Base-by-base conservation (phyloP, 2,329 filamentous ascomycete species). In the Hypoxylon rubiginosum region DNA sequence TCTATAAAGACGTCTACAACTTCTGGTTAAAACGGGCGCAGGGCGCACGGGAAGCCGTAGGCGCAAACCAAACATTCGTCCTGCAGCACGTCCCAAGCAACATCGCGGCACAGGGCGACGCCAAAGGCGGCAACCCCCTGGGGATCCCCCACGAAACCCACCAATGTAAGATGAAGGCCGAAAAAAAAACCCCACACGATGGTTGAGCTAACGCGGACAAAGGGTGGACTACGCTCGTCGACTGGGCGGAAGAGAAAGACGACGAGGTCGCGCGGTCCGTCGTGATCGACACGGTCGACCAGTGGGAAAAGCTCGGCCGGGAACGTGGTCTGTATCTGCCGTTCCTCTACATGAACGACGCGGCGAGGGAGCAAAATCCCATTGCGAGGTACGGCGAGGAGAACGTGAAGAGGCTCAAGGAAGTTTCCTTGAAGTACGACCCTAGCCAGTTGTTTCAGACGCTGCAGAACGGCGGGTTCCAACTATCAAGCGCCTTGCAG, bases 1-100 rank as follows among this genome's bases (percentile, higher is more conserved):
- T 76, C 2, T 75, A 76, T 48, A 71, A 72, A 58, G 72, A 74
- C 15, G 73, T 75, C 3, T 74, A 75, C 28, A 52, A 28, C 1
- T 71, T 72, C 52, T 74, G 72, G 72, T 24, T 51, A 17, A 62
- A 70, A 9, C 43, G 63, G n/a, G 71, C 70, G 10, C 9, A 58
- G 5, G 51, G 53, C 2, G 62, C 52, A 11, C 52, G 58, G 2
- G 24, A 64, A 8, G 53, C 64, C 10, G 71, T 67, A 8, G 72
- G 71, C 5, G 70, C 70, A 2, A 71, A 71, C 30, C 71, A 71
- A 34, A 72, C 62, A 1, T 73, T 73, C 17, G 50, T 50, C 2
- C 39, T 71, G 3, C 70, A 73, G 36, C 71, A 55, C 3, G 39
- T 72, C 17, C 51, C 67, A 0, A 51, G 11, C 17, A 68, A 50